Percentiles rank a stretch among this genome's conserved stretches.
phyloP scores from a whole-genome alignment of 306 rosid genomes.

The Medicago arabica region DNA sequence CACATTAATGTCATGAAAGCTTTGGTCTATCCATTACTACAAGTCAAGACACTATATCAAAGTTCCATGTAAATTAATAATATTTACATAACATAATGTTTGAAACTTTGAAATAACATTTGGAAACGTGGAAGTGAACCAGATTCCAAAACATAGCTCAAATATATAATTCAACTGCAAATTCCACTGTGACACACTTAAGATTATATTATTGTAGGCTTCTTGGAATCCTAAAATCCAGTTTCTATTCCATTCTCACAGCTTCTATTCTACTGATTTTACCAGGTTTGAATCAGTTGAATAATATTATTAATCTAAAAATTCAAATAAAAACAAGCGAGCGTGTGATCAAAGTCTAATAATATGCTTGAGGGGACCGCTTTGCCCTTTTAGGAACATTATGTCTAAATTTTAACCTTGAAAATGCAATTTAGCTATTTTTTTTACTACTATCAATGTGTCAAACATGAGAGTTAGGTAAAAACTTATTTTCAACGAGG shows the following conservation, averaged over 20 bases:
- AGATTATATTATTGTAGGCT: slow-evolving; percentile 52
- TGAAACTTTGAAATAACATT: slow-evolving; percentile 61
- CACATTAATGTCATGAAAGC: slow-evolving; percentile 55
- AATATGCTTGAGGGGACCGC: slow-evolving; percentile 56
- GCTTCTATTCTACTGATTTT: slow-evolving; percentile 97
- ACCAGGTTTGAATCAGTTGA: slow-evolving; percentile 58
- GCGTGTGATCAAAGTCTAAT: slow-evolving; percentile 54
- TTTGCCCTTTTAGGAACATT: slow-evolving; percentile 42
- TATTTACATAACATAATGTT: slow-evolving; percentile 33
- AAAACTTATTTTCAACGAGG: slow-evolving; percentile 17
- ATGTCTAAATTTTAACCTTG: slow-evolving; percentile 5
- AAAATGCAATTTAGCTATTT: not conserved
- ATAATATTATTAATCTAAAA: not conserved
- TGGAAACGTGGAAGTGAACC: slow-evolving; percentile 74
- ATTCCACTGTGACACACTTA: slow-evolving; percentile 46
- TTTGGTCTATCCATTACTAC: slow-evolving; percentile 38
- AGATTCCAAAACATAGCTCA: slow-evolving; percentile 65
- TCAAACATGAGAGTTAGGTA: slow-evolving; percentile 26
- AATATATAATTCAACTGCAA: slow-evolving; percentile 41
- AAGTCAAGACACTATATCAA: slow-evolving; percentile 56
- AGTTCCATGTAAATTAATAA: slow-evolving; percentile 53
- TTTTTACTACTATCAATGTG: slow-evolving; percentile 26
- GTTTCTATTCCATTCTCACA: slow-evolving; percentile 99
- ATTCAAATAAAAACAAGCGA: slow-evolving; percentile 51
- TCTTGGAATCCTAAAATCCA: slow-evolving; percentile 87